phyloP scores from a whole-genome alignment of 805 yeast species.

The Sugiyamaella lignohabitans region DNA sequence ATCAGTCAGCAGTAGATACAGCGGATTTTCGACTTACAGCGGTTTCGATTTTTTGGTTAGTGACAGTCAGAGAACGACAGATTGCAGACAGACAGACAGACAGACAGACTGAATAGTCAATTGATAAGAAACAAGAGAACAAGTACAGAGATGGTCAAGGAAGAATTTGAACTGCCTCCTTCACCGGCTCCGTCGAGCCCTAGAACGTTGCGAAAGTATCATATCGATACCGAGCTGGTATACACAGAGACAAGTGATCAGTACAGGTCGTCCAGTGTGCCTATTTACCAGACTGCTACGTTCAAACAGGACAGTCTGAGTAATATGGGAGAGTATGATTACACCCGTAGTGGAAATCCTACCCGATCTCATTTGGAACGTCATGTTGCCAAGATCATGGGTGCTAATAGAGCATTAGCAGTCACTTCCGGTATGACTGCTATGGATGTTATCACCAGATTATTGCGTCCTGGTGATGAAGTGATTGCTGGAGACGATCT shows the following conservation, averaged over 20 bases:
- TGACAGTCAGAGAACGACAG: no score
- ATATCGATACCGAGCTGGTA: slow-evolving; percentile 66
- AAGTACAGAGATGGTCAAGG: no score
- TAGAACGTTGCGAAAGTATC: slow-evolving; percentile 30
- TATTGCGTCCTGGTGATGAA: slow-evolving; percentile 75
- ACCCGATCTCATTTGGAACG: slow-evolving; percentile 75
- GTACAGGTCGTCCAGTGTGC: slow-evolving; percentile 75
- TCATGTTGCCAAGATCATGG: slow-evolving; percentile 72
- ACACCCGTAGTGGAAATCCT: slow-evolving; percentile 92
- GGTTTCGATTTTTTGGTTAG: no score
- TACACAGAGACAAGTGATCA: slow-evolving; percentile 57
- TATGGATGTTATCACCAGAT: slow-evolving; percentile 72
- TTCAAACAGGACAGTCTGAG: slow-evolving; percentile 71
- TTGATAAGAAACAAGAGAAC: no score
- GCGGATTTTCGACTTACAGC: no score
- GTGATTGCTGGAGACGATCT: slow-evolving; percentile 92
- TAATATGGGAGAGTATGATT: slow-evolving; percentile 76
- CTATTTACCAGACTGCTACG: slow-evolving; percentile 90
- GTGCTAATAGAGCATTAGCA: slow-evolving; percentile 69
- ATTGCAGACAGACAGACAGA: no score
- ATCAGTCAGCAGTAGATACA: no score
- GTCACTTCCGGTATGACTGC: slow-evolving; percentile 93
- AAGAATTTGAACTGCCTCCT: slow-evolving; percentile 9
- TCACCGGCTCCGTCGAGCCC: slow-evolving; percentile 16
- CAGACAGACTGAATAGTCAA: no score